phyloP scores from a whole-genome alignment of 495 filamentous ascomycete genomes.

The Penicillium simplicissimum region DNA sequence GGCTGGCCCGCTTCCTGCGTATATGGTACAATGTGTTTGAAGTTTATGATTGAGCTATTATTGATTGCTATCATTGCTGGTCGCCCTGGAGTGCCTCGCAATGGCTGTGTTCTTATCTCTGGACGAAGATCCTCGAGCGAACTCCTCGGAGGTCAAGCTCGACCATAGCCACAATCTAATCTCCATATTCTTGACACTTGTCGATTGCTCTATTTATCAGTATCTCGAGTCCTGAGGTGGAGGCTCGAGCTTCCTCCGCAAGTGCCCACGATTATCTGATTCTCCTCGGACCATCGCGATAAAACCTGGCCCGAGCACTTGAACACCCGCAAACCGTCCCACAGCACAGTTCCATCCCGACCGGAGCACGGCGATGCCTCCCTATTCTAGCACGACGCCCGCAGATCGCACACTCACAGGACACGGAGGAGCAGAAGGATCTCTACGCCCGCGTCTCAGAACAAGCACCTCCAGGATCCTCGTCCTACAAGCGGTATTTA shows the following conservation, averaged over 20 bases:
- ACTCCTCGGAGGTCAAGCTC: neutral
- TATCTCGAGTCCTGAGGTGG: too few relatives aligned
- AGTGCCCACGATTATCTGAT: neutral
- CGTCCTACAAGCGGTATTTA: neutral
- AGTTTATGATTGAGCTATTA: neutral
- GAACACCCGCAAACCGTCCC: constrained; percentile 12
- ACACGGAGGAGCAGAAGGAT: constrained; percentile 3
- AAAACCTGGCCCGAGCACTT: constrained; percentile 3
- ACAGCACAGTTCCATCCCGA: constrained; percentile 19
- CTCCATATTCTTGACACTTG: neutral
- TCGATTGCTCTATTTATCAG: neutral
- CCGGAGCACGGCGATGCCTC: constrained; percentile 15
- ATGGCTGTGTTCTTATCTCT: neutral
- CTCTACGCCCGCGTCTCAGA: neutral
- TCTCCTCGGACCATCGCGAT: neutral
- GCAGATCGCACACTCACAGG: constrained; percentile 21
- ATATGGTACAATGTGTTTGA: neutral
- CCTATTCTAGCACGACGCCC: constrained; percentile 17
- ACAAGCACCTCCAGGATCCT: too few relatives aligned
- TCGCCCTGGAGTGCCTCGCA: neutral
- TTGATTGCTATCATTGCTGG: neutral
- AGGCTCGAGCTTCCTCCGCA: neutral
- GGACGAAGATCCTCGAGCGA: too few relatives aligned
- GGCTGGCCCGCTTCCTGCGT: constrained; percentile 1
- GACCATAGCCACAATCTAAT: neutral